Evolutionary conservation across 179 eudicot genomes (phyloP), one percentile per base, ranked within the genome.

Genomic region (Kewa caespitosa): DNA sequence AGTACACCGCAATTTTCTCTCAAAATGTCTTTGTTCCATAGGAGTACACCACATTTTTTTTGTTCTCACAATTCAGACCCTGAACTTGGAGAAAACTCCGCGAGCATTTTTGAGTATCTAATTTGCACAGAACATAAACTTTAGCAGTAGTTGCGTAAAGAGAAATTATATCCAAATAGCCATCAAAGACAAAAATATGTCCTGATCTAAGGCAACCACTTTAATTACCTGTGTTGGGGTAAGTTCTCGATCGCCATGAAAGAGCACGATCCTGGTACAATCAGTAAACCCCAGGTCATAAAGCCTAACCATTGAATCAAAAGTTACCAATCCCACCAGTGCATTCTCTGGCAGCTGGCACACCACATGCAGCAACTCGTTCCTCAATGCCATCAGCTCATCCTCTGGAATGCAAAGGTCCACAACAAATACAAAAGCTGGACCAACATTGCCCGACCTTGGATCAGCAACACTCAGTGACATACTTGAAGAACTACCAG

Each of bases 401-500:
- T 90, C 97, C 83, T 89, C 93, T 6, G 77, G 72, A 50, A 87
- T 78, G 67, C 93, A 90, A 72, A 82, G 79, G 85, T 96, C 99
- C 80, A 96, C 88, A 54, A 96, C 94, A 75, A 96, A 96, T 78
- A 96, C 96, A 75, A 93, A 87, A 14, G 86, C 93, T 6, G 90
- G 93, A 41, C 90, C 97, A 38, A 46, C 33, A 41, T 71, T 82
- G 30, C 59, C 79, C 36, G 73, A 76, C 37, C 66, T 70, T 41
- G 83, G 72, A 22, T 62, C 83, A 17, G 67, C 39, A 52, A 52
- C 57, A 22, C 38, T 54, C 79, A 79, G 74, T 18, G 85, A 80
- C 54, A 71, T 42, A 18, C 75, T 70, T 11, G 88, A 74, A 38
- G 83, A 61, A 68, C 38, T 74, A 20, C 73, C 75, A 74, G 73